Conservation (phyloP, 805 yeast species). For the Phaffomyces opuntiae region DNA sequence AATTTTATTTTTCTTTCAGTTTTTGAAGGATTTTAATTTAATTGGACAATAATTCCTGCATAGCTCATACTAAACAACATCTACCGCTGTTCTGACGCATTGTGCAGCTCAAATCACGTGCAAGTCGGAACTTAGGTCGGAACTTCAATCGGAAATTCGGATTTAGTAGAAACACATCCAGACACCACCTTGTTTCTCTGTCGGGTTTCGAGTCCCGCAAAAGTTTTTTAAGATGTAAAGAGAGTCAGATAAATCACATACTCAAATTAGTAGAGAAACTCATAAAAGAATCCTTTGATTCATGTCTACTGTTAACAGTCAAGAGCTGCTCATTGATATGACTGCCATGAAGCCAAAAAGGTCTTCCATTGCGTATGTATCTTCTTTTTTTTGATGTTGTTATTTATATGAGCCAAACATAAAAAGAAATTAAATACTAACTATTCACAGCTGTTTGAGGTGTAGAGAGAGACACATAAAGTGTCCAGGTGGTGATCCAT, state of each 20-base stretch:
- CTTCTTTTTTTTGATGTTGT: not conserved
- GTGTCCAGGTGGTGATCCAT: conserved; percentile 76
- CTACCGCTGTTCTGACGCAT: not conserved
- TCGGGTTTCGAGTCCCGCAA: not conserved
- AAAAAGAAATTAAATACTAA: not conserved
- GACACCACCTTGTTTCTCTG: too few relatives aligned
- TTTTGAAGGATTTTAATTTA: conserved; percentile 3
- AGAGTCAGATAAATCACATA: too few relatives aligned
- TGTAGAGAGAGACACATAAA: conserved; percentile 69
- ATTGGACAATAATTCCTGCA: conserved; percentile 3
- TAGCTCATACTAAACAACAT: not conserved
- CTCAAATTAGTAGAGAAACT: too few relatives aligned
- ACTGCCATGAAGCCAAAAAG: conserved; percentile 18
- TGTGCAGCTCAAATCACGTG: not conserved
- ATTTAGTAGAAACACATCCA: too few relatives aligned
- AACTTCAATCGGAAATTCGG: too few relatives aligned
- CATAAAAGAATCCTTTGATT: too few relatives aligned
- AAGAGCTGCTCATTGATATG: conserved; percentile 3
- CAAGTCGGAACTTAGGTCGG: too few relatives aligned
- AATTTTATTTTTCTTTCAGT: not conserved
- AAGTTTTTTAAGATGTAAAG: too few relatives aligned
- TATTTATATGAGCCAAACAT: too few relatives aligned
- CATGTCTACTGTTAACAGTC: not conserved
- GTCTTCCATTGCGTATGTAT: conserved; percentile 18
- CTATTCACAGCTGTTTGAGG: conserved; percentile 38